Conservation (phyloP, 495 filamentous ascomycete genomes). For the Jackrogersella minutella region DNA sequence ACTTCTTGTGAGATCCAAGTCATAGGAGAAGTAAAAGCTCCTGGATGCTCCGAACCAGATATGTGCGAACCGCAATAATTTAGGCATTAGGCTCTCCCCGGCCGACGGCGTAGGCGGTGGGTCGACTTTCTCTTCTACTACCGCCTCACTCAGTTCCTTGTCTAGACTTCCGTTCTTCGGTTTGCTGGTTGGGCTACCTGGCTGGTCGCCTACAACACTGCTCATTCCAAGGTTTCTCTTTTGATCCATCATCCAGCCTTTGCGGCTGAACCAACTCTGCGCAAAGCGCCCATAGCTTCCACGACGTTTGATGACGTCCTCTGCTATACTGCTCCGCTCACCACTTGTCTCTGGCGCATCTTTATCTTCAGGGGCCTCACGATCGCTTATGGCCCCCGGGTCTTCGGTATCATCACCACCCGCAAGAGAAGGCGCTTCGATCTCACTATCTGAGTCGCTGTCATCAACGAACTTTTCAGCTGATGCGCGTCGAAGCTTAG, state of each 20-base stretch:
- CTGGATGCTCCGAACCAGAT: slow-evolving; percentile 77
- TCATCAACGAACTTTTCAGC: slow-evolving; percentile 45
- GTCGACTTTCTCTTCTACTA: slow-evolving; percentile 43
- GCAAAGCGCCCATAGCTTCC: slow-evolving; percentile 88
- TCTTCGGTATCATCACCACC: slow-evolving; percentile 46
- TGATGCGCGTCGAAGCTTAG: slow-evolving; percentile 49
- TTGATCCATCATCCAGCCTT: slow-evolving; percentile 73
- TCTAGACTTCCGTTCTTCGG: slow-evolving; percentile 20
- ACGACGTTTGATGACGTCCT: slow-evolving; percentile 82
- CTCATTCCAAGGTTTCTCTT: slow-evolving; percentile 66
- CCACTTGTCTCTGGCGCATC: slow-evolving; percentile 28
- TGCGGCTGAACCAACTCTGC: slow-evolving; percentile 85
- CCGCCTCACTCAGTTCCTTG: slow-evolving; percentile 44
- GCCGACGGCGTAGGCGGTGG: slow-evolving; percentile 39
- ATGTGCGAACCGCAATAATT: slow-evolving; percentile 81
- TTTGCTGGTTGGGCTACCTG: slow-evolving; percentile 16
- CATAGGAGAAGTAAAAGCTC: slow-evolving; percentile 94
- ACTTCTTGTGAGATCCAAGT: slow-evolving; percentile 83
- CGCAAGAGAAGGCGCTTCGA: slow-evolving; percentile 41
- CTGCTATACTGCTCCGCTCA: slow-evolving; percentile 66
- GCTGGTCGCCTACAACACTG: slow-evolving; percentile 29
- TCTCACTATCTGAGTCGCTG: slow-evolving; percentile 52
- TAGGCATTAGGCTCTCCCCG: slow-evolving; percentile 71
- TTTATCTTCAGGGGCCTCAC: slow-evolving; percentile 29
- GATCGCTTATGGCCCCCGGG: slow-evolving; percentile 43